Base-by-base conservation (phyloP, 306 rosid genomes). In the Vicia sativa region DNA sequence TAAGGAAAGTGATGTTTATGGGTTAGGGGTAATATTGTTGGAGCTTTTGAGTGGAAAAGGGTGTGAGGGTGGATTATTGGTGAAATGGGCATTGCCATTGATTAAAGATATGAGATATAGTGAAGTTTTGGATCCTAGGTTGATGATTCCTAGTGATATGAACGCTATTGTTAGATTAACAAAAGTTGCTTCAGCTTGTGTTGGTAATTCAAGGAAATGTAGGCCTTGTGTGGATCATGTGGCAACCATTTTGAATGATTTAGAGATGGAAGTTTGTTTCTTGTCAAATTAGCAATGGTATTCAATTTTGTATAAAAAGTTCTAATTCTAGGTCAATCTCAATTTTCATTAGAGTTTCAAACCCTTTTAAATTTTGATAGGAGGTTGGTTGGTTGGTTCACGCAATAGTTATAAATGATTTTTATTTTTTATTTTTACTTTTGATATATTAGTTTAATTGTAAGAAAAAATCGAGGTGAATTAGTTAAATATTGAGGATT, bases 181-280 rank as follows among this genome's bases (percentile, higher is more conserved):
- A 15, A 90, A 93, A 78, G 96, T 88, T 61, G 96, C 98, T 68
- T 82, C 76, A 10, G 85, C 97, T 74, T 88, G 98, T 67, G 90
- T 90, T 65, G 87, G 85, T 14, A 93, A 93, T 66, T 74, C 90
- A 41, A 68, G 97, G 54, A 85, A 83, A 77, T 84, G 89, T 48
- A 80, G 98, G 79, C 98, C 98, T 74, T 71, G 80, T 0, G 78
- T 86, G 31, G 67, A 72, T 70, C 97, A 93, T 58, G 95, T 90
- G 8, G 96, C 78, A 0, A 74, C 85, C 34, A 93, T 93, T 76
- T 79, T 90, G 85, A 85, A 73, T 73, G 82, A 64, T 75, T 75
- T 93, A 59, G 95, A 90, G 72, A 69, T 38, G 2, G 75, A 82
- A 71, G 75, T 78, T 31, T 74, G 84, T 23, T 16, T 56, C 28